phyloP scores from a whole-genome alignment of 768 basidiomycete genomes.

The Podaxis rugospora region DNA sequence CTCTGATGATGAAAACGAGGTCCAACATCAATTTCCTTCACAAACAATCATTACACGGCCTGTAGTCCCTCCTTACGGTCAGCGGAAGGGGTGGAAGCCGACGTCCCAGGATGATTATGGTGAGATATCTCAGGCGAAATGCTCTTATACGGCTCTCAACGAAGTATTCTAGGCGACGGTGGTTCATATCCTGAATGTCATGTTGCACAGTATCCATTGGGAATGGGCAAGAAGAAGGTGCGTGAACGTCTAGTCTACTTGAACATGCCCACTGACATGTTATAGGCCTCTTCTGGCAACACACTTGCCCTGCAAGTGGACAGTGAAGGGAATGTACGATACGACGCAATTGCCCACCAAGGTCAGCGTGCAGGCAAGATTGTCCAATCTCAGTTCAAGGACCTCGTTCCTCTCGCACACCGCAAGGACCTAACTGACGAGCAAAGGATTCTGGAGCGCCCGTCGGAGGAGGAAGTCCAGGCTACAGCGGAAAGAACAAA shows the following conservation, averaged over 20 bases:
- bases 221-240: constrained; percentile 94
- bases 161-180: constrained; percentile 56
- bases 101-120: constrained; percentile 80
- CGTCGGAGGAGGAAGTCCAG: constrained; percentile 89
- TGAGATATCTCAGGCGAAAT: constrained; percentile 28
- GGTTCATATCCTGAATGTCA: constrained; percentile 94
- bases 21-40: constrained; percentile 25
- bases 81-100: constrained; percentile 84
- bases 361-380: constrained; percentile 84
- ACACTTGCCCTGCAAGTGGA: constrained; percentile 97
- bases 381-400: constrained; percentile 95
- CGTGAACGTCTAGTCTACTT: constrained; percentile 15
- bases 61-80: constrained; percentile 79
- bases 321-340: constrained; percentile 92
- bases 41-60: constrained; percentile 45
- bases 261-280: not conserved
- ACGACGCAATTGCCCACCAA: constrained; percentile 95
- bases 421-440: constrained; percentile 82
- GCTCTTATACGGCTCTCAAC: constrained; percentile 2
- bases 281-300: constrained; percentile 83
- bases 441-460: constrained; percentile 79
- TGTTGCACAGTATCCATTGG: constrained; percentile 94
- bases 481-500: constrained; percentile 89
- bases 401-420: constrained; percentile 88
- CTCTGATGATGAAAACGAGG: constrained; percentile 62